These are phyloP conservation scores for Rhizopogon vesiculosus DNA, from an alignment of 768 basidiomycete genomes.

Conservation along the genomic window DNA sequence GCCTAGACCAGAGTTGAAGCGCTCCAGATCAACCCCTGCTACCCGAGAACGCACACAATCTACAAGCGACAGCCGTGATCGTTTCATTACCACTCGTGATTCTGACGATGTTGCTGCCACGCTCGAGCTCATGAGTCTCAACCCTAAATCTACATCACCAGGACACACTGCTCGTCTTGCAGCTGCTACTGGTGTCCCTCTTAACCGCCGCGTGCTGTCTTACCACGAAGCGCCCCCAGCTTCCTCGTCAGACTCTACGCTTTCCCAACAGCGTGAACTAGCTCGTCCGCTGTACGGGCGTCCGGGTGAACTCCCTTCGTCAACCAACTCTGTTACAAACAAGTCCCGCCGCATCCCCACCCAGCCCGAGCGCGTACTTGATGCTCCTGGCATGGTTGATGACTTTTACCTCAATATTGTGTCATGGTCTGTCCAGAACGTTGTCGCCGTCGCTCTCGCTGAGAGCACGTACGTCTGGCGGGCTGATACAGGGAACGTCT, in stretches of 20 bases:
- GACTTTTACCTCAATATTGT: conserved; percentile 97
- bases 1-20: conserved; percentile 57
- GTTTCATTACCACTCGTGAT: conserved; percentile 65
- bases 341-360: conserved; percentile 83
- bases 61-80: conserved; percentile 46
- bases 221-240: conserved; percentile 85
- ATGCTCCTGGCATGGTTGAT: conserved; percentile 89
- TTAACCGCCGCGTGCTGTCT: conserved; percentile 79
- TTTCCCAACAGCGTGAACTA: conserved; percentile 73
- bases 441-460: conserved; percentile 86
- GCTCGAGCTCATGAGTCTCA: conserved; percentile 58
- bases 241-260: conserved; percentile 69
- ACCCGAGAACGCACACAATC: conserved; percentile 30
- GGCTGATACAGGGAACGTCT: conserved; percentile 85
- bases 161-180: conserved; percentile 76
- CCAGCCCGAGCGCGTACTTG: conserved; percentile 88
- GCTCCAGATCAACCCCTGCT: conserved; percentile 71
- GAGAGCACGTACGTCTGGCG: conserved; percentile 91
- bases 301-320: conserved; percentile 56
- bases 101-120: conserved; percentile 56
- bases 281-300: conserved; percentile 74
- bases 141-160: conserved; percentile 58
- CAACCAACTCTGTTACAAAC: conserved; percentile 57
- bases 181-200: conserved; percentile 68
- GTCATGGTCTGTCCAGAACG: conserved; percentile 83